Conservation (phyloP, 441 rosid genomes). For the Eutrema salsugineum region DNA sequence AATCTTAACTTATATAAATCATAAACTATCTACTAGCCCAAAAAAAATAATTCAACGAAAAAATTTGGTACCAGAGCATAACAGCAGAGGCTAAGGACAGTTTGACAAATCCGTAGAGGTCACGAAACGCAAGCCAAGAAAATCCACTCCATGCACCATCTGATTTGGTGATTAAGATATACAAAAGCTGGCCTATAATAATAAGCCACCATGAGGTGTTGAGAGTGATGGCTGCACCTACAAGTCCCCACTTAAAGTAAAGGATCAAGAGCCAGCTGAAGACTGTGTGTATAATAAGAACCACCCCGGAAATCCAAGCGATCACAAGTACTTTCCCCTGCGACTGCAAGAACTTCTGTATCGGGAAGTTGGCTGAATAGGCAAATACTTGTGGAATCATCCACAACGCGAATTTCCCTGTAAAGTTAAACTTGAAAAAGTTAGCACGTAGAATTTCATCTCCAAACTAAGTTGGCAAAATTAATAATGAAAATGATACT, state of each 20-base stretch:
- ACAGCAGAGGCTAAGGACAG: slow-evolving; percentile 83
- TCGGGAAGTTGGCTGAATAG: slow-evolving; percentile 75
- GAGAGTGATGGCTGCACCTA: slow-evolving; percentile 76
- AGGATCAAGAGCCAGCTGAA: slow-evolving; percentile 76
- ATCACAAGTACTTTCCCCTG: slow-evolving; percentile 82
- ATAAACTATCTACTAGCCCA: background rate
- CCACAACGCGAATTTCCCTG: slow-evolving; percentile 76
- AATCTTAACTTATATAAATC: background rate
- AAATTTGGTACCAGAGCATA: slow-evolving; percentile 61
- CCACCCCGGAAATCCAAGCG: slow-evolving; percentile 68
- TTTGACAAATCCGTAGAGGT: slow-evolving; percentile 73
- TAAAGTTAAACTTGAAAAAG: background rate
- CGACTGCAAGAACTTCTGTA: slow-evolving; percentile 81
- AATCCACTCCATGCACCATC: slow-evolving; percentile 91
- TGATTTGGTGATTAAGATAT: slow-evolving; percentile 75
- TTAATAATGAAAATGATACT: no score
- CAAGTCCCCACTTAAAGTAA: slow-evolving; percentile 69
- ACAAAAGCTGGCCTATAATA: slow-evolving; percentile 52
- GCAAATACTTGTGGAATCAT: slow-evolving; percentile 85
- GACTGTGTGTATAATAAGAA: slow-evolving; percentile 49
- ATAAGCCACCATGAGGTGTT: slow-evolving; percentile 86
- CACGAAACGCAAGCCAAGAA: slow-evolving; percentile 75
- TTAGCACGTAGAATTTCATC: background rate
- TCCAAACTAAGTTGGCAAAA: background rate
- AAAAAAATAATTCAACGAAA: background rate